Base-by-base conservation (phyloP, 2,329 filamentous ascomycete species). In the Apiospora sp. region DNA sequence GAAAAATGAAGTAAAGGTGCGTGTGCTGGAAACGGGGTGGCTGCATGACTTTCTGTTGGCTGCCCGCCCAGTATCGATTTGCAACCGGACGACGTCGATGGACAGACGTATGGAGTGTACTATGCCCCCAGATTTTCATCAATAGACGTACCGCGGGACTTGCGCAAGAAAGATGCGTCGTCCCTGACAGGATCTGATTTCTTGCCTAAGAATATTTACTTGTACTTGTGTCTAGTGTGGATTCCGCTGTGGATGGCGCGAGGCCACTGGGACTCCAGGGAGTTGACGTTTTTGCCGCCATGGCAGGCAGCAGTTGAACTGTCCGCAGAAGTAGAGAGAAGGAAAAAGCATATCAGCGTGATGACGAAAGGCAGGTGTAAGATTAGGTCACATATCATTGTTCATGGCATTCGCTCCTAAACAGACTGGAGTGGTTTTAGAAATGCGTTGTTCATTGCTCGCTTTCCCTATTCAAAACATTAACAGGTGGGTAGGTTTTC, bases 111-210 rank as follows among this genome's bases (percentile, higher is more conserved):
- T 41, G 58, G 30, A 64, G 58, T 64, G 58, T 64, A 64, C 30
- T 37, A 64, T 64, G 41, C 58, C 58, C 58, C 34, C 30, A n/a
- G 58, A 41, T 64, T 64, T 64, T 64, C 34, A 64, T 64, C 34
- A 64, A 41, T 64, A 64, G 58, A 41, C 58, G 41, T 64, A 34
- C 34, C 30, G 58, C 12, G 58, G 58, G 58, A 64, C 34, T n/a
- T 19, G 30, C n/a, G 58, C 30, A 64, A 19, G 19, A 4, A 14
- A 64, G 58, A 64, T 24, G 58, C 30, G 30, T 37, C 12, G 34
- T 64, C 58, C 58, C 58, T 37, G 58, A 10, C 19, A 34, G 22
- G 41, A 64, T 41, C 58, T 41, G 58, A 41, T 64, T 64, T 41
- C 34, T 64, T 30, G 58, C 30, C 30, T n/a, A 22, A 41, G 10